Evolutionary conservation across 1,284 basidiomycete genomes (phyloP).

Genomic region (Waitea zeae): DNA sequence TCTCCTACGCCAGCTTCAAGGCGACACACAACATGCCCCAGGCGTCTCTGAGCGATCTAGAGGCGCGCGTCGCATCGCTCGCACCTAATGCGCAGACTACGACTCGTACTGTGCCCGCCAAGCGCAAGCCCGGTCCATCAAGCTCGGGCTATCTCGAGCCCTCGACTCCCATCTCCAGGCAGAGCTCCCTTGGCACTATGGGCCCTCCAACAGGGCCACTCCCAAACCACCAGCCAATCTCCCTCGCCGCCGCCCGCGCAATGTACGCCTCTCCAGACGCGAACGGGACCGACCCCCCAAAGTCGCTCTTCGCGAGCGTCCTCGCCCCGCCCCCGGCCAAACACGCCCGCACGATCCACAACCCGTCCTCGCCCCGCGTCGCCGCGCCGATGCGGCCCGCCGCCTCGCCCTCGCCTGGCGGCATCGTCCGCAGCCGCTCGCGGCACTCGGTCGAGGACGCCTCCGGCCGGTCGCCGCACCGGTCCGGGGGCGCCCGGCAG

Average conservation of each 20-base stretch:
- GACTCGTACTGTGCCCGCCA: conserved; percentile 37
- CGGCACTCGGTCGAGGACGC: no score
- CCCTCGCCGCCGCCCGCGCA: conserved; percentile 16
- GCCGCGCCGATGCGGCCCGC: conserved; percentile 26
- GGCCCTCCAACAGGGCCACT: no score
- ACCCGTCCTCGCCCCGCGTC: conserved; percentile 50
- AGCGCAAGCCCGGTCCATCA: conserved; percentile 27
- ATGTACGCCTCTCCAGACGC: conserved; percentile 18
- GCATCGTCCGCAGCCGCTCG: no score
- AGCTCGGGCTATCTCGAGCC: conserved; percentile 32
- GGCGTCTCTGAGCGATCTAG: conserved; percentile 47
- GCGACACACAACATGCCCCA: conserved; percentile 52
- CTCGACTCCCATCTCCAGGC: conserved; percentile 15
- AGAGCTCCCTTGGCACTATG: conserved; percentile 23
- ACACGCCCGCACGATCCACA: conserved; percentile 57
- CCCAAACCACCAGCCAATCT: conserved; percentile 24
- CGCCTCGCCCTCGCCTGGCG: no score
- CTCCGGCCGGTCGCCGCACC: no score
- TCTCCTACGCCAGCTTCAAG: conserved; percentile 69
- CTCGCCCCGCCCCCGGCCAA: conserved; percentile 56
- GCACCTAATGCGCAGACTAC: no score
- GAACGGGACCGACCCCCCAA: conserved; percentile 17
- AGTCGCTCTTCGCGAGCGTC: conserved; percentile 54
- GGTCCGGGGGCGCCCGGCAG: no score
- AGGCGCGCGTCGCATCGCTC: conserved; percentile 32